Percentiles rank a stretch among this genome's conserved stretches.
phyloP scores from a whole-genome alignment of 1,284 basidiomycete species.

The Trametes hirsuta region DNA sequence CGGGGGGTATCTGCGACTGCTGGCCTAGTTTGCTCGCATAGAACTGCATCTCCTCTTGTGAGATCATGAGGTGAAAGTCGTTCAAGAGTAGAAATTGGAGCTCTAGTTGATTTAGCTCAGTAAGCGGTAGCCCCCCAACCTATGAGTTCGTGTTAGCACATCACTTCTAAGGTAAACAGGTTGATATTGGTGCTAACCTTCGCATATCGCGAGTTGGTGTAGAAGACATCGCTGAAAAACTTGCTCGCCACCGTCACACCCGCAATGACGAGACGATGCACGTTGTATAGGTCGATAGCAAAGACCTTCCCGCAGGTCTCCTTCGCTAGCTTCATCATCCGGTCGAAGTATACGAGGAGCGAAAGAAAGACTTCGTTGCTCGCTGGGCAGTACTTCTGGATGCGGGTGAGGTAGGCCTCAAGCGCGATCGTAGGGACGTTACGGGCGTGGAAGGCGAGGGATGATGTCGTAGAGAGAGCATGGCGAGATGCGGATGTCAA shows the following conservation, averaged over 20 bases:
- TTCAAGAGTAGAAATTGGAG: constrained; percentile 96
- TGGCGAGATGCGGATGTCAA: constrained; percentile 81
- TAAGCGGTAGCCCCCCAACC: constrained; percentile 93
- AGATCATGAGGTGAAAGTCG: constrained; percentile 91
- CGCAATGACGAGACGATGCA: constrained; percentile 93
- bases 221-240: constrained; percentile 99
- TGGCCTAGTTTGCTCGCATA: constrained; percentile 89
- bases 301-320: constrained; percentile 77
- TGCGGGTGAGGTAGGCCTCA: constrained; percentile 92
- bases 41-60: constrained; percentile 89
- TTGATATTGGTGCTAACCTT: constrained; percentile 66
- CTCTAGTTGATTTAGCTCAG: constrained; percentile 96
- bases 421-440: constrained; percentile 95
- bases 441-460: constrained; percentile 93
- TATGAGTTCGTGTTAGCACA: constrained; percentile 34
- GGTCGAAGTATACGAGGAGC: constrained; percentile 95
- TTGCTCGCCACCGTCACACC: constrained; percentile 98
- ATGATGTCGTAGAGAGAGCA: constrained; percentile 82
- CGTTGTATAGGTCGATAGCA: constrained; percentile 96
- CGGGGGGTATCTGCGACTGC: constrained; percentile 53
- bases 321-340: constrained; percentile 75
- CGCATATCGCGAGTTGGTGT: constrained; percentile 98
- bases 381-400: constrained; percentile 97
- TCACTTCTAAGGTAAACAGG: neutral
- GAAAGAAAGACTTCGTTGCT: constrained; percentile 98